Base-by-base conservation (phyloP, 164 flowering plant genomes). In the Aristolochia fimbriata region DNA sequence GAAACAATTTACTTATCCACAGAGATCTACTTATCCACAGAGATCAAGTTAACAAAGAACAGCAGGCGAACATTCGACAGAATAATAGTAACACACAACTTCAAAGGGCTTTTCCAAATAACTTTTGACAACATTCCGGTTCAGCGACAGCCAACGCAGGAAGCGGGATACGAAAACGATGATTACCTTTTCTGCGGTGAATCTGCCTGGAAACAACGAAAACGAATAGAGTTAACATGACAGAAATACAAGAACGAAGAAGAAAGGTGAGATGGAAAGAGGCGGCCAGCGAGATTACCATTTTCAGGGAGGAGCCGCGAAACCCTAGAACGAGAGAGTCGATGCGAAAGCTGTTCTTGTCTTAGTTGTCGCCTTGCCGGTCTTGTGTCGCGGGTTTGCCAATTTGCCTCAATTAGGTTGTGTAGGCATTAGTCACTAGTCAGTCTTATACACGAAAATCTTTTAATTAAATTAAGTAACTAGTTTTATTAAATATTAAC, bases 121-220 rank as follows among this genome's bases (percentile, higher is more conserved):
- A 22, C 22, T 50, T n/a, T 7, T 50, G 22, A 22, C 22, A n/a
- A 22, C 22, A 19, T 50, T 8, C 9, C 12, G 1, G 10, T n/a
- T 27, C 6, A 13, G 27, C 17, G 27, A 22, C 7, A 25, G 24
- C 2, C 31, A 21, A 53, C 20, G 12, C 21, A 11, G 10, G 10
- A 30, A 15, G 19, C 27, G 43, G 21, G n/a, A 15, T 10, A 30
- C 48, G 25, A 23, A 57, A 43, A 57, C 12, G 25, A 57, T 47
- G 15, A 16, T 56, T 57, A 57, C 60, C 60, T 57, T 19, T 23
- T 43, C 41, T 22, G 49, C 7, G 60, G 60, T 15, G 60, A 41
- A 57, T 57, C 60, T 10, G 43, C 60, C 60, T 57, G 60, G 23
- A 33, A 27, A 17, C 27, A 11, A 31, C 1, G 21, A 37, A 10